Conservation (phyloP, 1,284 basidiomycete genomes). For the Cryptococcus sp. region DNA sequence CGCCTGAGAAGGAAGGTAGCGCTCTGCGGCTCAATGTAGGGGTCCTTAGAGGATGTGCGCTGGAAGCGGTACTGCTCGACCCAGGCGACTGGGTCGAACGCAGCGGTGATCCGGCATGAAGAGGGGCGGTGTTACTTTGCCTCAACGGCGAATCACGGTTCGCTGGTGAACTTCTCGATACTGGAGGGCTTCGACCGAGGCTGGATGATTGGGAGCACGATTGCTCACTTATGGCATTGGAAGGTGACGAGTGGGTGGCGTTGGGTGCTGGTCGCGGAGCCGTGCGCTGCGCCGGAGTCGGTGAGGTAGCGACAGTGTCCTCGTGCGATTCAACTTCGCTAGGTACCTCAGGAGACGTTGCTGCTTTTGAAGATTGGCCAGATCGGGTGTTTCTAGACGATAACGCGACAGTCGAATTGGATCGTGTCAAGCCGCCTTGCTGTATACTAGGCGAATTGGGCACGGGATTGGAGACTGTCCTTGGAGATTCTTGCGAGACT, state of each 20-base stretch:
- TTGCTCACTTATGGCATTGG: constrained; percentile 2
- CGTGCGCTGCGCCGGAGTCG: constrained; percentile 6
- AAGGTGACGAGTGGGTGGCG: constrained; percentile 4
- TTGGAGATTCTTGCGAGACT: constrained; percentile 21
- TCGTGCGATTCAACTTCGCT: background rate
- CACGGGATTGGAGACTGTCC: constrained; percentile 34
- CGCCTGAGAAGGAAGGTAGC: background rate
- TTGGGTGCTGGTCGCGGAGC: background rate
- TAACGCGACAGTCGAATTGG: constrained; percentile 22
- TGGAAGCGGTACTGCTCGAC: constrained; percentile 20
- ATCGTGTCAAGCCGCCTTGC: constrained; percentile 17
- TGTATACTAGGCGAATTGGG: constrained; percentile 26
- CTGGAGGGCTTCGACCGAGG: constrained; percentile 18
- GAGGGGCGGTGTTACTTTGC: constrained; percentile 16
- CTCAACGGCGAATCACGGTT: constrained; percentile 26
- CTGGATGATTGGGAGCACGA: constrained; percentile 15
- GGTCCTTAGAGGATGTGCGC: background rate
- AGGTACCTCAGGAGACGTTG: constrained; percentile 14
- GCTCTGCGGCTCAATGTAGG: background rate
- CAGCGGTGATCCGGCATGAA: constrained; percentile 3
- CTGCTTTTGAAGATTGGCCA: background rate
- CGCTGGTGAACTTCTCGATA: constrained; percentile 18
- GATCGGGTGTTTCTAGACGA: background rate
- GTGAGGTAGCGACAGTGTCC: constrained; percentile 1
- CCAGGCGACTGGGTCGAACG: constrained; percentile 19